Conservation (phyloP, 2,329 filamentous ascomycete genomes). For the Acrocalymma vagum region DNA sequence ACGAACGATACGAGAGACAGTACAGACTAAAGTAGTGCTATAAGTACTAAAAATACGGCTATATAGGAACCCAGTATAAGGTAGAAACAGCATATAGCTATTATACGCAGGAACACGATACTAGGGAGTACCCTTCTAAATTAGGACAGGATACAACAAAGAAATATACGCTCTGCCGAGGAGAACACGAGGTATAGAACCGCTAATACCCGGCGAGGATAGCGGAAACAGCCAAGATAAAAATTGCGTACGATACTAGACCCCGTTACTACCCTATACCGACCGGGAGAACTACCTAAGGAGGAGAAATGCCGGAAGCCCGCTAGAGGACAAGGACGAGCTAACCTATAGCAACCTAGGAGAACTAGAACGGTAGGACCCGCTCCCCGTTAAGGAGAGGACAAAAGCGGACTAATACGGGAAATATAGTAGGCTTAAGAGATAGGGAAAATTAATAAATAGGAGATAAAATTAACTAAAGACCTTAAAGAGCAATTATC, state of each 20-base stretch:
- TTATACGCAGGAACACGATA: conserved; percentile 17
- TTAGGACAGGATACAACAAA: conserved; percentile 8
- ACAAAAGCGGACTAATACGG: conserved; percentile 14
- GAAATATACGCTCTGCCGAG: conserved; percentile 19
- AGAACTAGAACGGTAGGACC: conserved; percentile 8
- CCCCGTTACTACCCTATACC: conserved; percentile 11
- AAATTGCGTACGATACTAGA: conserved; percentile 17
- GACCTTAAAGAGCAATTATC: conserved; percentile 11
- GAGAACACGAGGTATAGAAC: conserved; percentile 21
- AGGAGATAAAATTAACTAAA: conserved; percentile 6
- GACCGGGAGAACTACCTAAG: conserved; percentile 2
- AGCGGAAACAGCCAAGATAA: conserved; percentile 19
- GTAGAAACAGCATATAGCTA: conserved; percentile 23
- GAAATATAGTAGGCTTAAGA: conserved; percentile 5
- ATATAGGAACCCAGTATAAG: conserved; percentile 30
- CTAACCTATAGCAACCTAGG: not conserved
- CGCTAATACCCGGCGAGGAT: conserved; percentile 20
- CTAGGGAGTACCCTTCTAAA: conserved; percentile 16
- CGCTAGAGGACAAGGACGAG: conserved; percentile 1
- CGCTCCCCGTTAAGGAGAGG: conserved; percentile 6
- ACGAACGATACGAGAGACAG: conserved; percentile 22
- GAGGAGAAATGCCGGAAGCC: conserved; percentile 1
- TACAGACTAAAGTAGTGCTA: conserved; percentile 22
- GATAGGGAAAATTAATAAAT: conserved; percentile 4
- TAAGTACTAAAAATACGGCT: conserved; percentile 24